Conservation (phyloP, 2,329 filamentous ascomycete species). For the Beauveria sp. region DNA sequence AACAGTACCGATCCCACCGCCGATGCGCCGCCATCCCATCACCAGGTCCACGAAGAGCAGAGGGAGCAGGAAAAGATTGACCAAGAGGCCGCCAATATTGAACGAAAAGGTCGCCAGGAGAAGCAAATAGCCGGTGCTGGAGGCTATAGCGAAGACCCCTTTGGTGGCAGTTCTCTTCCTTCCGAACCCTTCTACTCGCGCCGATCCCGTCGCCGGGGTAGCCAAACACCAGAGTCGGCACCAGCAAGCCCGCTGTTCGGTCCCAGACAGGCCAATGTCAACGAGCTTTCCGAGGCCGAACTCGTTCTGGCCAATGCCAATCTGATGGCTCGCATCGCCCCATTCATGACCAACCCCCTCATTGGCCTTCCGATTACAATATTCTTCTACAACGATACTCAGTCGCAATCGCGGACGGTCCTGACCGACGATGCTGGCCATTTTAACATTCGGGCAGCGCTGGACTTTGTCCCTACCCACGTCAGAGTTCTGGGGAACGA, state of each 20-base stretch:
- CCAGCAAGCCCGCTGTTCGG: slow-evolving; percentile 37
- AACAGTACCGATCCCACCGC: slow-evolving; percentile 16
- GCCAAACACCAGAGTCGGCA: slow-evolving; percentile 30
- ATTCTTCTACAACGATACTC: slow-evolving; percentile 86
- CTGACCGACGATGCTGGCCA: slow-evolving; percentile 84
- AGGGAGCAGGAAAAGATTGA: slow-evolving; percentile 60
- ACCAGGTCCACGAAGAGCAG: slow-evolving; percentile 35
- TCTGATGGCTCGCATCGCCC: slow-evolving; percentile 77
- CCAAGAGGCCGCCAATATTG: slow-evolving; percentile 68
- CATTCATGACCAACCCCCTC: slow-evolving; percentile 82
- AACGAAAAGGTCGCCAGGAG: slow-evolving; percentile 63
- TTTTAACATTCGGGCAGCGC: slow-evolving; percentile 69
- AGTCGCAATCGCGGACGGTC: slow-evolving; percentile 77
- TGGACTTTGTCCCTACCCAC: slow-evolving; percentile 87
- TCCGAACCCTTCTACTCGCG: slow-evolving; percentile 25
- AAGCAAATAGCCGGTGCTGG: slow-evolving; percentile 63
- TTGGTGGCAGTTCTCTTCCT: slow-evolving; percentile 31
- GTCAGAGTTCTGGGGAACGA: slow-evolving; percentile 83
- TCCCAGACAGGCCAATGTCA: slow-evolving; percentile 29
- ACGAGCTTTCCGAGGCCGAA: slow-evolving; percentile 68
- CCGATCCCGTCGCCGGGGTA: slow-evolving; percentile 23
- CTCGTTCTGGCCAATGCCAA: slow-evolving; percentile 74
- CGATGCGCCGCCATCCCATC: slow-evolving; percentile 16
- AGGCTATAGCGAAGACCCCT: slow-evolving; percentile 62
- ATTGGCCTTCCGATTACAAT: slow-evolving; percentile 73